These are phyloP conservation scores for Flaveria floridana DNA, from an alignment of 140 eudicot genomes.

Conservation along the genomic window DNA sequence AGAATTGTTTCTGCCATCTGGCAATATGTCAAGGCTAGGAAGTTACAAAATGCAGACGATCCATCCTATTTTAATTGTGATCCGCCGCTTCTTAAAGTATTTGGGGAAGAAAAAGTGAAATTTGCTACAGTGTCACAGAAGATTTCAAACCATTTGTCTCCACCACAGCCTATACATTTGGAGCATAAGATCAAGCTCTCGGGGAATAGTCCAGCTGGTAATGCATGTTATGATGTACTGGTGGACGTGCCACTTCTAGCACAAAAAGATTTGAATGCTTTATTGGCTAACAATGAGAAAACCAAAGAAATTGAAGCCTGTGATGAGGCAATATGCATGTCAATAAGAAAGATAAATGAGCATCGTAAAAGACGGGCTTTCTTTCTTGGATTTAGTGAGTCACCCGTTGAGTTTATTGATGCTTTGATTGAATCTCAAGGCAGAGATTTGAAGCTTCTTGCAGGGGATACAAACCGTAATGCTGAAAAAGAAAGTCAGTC, in stretches of 20 bases:
- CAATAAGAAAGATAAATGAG: slow-evolving; percentile 84
- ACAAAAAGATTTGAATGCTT: slow-evolving; percentile 72
- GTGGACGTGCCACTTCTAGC: slow-evolving; percentile 79
- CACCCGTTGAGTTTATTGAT: slow-evolving; percentile 87
- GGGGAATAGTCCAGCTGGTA: slow-evolving; percentile 78
- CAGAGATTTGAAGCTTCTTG: slow-evolving; percentile 69
- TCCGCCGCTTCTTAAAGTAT: slow-evolving; percentile 71
- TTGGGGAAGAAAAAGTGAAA: slow-evolving; percentile 75
- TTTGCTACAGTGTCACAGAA: slow-evolving; percentile 64
- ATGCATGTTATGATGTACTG: slow-evolving; percentile 81
- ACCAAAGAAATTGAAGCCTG: slow-evolving; percentile 74
- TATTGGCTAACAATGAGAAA: slow-evolving; percentile 66
- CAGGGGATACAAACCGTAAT: slow-evolving; percentile 67
- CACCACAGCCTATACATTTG: slow-evolving; percentile 82
- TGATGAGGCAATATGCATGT: slow-evolving; percentile 69
- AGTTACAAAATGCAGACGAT: slow-evolving; percentile 60
- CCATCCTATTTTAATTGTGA: slow-evolving; percentile 80
- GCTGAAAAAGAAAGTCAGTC: slow-evolving; percentile 72
- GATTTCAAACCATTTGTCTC: slow-evolving; percentile 65
- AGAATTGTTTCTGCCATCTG: slow-evolving; percentile 72
- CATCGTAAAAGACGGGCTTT: slow-evolving; percentile 82
- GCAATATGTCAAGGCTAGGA: slow-evolving; percentile 87
- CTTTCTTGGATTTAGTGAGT: slow-evolving; percentile 95
- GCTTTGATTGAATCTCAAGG: slow-evolving; percentile 76
- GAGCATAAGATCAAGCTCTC: slow-evolving; percentile 87